These are phyloP conservation scores for Claviceps digitariae DNA, from an alignment of 2,329 filamentous ascomycete species.

Conservation along the genomic window DNA sequence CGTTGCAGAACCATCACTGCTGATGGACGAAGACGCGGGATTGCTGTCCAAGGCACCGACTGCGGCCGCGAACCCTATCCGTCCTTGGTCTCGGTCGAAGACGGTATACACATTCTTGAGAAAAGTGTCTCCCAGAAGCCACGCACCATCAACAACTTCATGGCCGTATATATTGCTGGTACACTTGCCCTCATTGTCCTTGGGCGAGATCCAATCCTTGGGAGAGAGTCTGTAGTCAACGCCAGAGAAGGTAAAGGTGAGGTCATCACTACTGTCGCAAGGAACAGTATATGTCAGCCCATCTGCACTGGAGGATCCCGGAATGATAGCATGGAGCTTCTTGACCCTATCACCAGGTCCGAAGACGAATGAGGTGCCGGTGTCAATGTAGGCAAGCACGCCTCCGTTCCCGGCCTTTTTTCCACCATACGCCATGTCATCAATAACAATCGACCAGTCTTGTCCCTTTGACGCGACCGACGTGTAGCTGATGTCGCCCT, in stretches of 20 bases:
- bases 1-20: not conserved
- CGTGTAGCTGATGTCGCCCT: conserved; percentile 56
- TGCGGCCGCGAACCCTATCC: conserved; percentile 31
- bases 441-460: conserved; percentile 62
- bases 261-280: conserved; percentile 47
- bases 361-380: conserved; percentile 69
- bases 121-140: conserved; percentile 78
- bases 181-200: conserved; percentile 33
- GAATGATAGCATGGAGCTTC: conserved; percentile 53
- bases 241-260: conserved; percentile 57
- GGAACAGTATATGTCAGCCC: conserved; percentile 57
- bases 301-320: conserved; percentile 42
- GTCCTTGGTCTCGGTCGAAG: conserved; percentile 60
- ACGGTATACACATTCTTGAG: conserved; percentile 82
- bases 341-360: conserved; percentile 54
- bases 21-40: not conserved
- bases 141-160: conserved; percentile 50
- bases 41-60: conserved; percentile 2
- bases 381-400: conserved; percentile 61
- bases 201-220: conserved; percentile 54
- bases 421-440: conserved; percentile 50
- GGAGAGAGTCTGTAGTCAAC: conserved; percentile 51
- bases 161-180: conserved; percentile 64
- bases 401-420: conserved; percentile 41
- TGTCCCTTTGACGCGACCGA: conserved; percentile 32